phyloP scores from a whole-genome alignment of 108 stramenopile species.

The Thalassiosira profunda region DNA sequence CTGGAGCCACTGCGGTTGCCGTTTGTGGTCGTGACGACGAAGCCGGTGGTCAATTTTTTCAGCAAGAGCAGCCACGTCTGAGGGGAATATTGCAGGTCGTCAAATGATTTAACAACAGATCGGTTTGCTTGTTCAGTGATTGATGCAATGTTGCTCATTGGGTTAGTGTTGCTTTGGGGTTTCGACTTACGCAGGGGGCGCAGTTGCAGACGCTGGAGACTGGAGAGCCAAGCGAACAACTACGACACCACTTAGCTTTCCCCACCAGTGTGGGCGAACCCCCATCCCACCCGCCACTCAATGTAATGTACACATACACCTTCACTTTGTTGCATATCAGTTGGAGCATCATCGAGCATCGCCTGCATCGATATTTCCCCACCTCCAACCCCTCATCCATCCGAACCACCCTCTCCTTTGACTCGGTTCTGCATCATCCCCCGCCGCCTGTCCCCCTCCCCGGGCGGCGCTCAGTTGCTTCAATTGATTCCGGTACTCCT shows the following conservation, averaged over 20 bases:
- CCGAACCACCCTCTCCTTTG: conserved; percentile 32
- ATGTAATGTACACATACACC: neutral
- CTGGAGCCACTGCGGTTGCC: conserved; percentile 85
- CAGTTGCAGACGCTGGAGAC: neutral
- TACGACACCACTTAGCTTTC: no score
- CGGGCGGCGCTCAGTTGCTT: conserved; percentile 26
- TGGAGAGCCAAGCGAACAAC: no score
- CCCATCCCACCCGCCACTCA: no score
- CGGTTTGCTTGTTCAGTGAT: no score
- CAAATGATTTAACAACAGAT: conserved; percentile 11
- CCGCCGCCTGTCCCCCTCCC: neutral
- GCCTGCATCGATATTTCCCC: neutral
- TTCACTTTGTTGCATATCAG: neutral
- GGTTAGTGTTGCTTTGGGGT: no score
- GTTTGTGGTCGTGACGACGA: conserved; percentile 86
- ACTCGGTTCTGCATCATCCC: neutral
- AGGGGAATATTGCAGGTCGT: no score
- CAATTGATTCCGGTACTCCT: conserved; percentile 39
- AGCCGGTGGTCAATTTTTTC: conserved; percentile 78
- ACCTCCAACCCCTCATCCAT: conserved; percentile 22
- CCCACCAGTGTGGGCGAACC: no score
- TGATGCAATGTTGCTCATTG: no score
- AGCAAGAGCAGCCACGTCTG: conserved; percentile 57
- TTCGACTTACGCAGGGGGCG: no score
- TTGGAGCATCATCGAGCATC: neutral